Conservation (phyloP, 2,329 filamentous ascomycete species). For the Calonectria pauciramosa region DNA sequence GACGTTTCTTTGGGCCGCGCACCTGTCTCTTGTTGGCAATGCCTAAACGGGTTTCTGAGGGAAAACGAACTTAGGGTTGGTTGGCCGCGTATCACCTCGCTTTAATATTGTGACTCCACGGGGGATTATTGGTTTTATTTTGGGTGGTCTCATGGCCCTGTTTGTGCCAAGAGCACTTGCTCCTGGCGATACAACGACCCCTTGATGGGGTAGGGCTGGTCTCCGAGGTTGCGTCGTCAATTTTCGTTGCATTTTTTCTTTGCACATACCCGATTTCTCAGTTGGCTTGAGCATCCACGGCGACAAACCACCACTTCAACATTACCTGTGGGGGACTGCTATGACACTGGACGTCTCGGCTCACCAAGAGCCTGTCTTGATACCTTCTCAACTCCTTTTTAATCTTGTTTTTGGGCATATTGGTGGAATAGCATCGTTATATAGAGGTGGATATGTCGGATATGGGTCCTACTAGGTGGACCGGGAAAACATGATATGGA, state of each 20-base stretch:
- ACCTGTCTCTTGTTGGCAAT: slow-evolving; percentile 21
- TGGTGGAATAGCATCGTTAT: slow-evolving; percentile 36
- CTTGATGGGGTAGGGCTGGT: slow-evolving; percentile 45
- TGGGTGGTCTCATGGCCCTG: slow-evolving; percentile 34
- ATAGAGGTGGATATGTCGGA: slow-evolving; percentile 37
- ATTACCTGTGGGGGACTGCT: slow-evolving; percentile 40
- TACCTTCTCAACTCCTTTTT: slow-evolving; percentile 48
- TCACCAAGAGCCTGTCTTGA: slow-evolving; percentile 37
- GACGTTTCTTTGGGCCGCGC: slow-evolving; percentile 6
- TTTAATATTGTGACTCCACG: slow-evolving; percentile 37
- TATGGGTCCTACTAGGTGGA: slow-evolving; percentile 33
- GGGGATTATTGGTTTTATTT: slow-evolving; percentile 41
- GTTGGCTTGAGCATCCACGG: slow-evolving; percentile 41
- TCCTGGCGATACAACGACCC: slow-evolving; percentile 43
- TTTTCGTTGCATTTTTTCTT: slow-evolving; percentile 41
- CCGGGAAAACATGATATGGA: slow-evolving; percentile 31
- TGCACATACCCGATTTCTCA: slow-evolving; percentile 45
- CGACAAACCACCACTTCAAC: slow-evolving; percentile 46
- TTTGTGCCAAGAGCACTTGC: slow-evolving; percentile 35
- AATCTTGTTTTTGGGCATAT: slow-evolving; percentile 32
- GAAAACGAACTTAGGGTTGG: slow-evolving; percentile 24
- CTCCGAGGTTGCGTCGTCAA: slow-evolving; percentile 44
- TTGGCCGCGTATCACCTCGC: slow-evolving; percentile 22
- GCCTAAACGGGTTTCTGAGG: background rate
- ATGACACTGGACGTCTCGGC: slow-evolving; percentile 36